Conservation (phyloP, 345 rosid species). For the Arabidopsis thaliana region TAIR10.1 NC_003071.7:11687001-11687500, state of each 20-base stretch:
- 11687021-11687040: too few species aligned
- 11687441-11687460: too few species aligned
- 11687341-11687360: background rate
- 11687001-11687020: too few species aligned
- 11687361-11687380: too few species aligned
- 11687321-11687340: background rate
- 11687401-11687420: too few species aligned
- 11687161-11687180: constrained; percentile 20
- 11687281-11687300: background rate
- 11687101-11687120: background rate
- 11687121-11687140: background rate
- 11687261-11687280: constrained; percentile 5
- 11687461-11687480: too few species aligned
- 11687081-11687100: too few species aligned
- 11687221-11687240: constrained; percentile 35
- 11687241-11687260: background rate
- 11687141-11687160: constrained; percentile 1
- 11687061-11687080: too few species aligned
- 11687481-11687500: too few species aligned
- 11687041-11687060: too few species aligned
- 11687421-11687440: too few species aligned
- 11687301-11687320: background rate
- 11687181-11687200: constrained; percentile 20
- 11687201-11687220: constrained; percentile 31
- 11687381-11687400: too few species aligned